Evolutionary conservation across 2,329 filamentous ascomycete genomes (phyloP).

Genomic region (Balansia obtecta): DNA sequence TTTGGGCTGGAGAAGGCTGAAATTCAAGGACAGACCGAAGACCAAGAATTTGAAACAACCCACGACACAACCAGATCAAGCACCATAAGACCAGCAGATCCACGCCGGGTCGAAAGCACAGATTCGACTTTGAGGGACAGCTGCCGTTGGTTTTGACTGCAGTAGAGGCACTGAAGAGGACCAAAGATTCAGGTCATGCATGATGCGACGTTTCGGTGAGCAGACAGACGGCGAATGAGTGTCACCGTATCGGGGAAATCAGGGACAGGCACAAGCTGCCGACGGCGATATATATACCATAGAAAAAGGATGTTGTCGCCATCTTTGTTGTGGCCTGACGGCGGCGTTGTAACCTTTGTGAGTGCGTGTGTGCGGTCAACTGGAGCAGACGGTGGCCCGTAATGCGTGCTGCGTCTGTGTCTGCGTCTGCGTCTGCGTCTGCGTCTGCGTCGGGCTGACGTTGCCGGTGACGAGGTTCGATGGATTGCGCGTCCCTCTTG

Average conservation of each 20-base stretch:
- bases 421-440: not conserved
- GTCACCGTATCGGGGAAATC: not conserved
- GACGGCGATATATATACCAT: not conserved
- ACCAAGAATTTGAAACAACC: not conserved
- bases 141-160: not conserved
- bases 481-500: slow-evolving; percentile 22
- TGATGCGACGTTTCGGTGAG: not conserved
- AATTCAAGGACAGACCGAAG: not conserved
- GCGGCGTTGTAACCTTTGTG: not conserved
- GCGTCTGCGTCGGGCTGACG: slow-evolving; percentile 13
- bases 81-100: not conserved
- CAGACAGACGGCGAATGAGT: not conserved
- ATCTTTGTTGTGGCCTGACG: not conserved
- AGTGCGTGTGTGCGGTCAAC: not conserved
- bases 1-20: not conserved
- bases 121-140: not conserved
- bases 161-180: not conserved
- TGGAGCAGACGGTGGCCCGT: not conserved
- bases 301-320: slow-evolving; percentile 1
- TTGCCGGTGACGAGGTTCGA: slow-evolving; percentile 11
- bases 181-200: not conserved
- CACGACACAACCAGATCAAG: not conserved
- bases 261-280: not conserved
- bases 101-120: not conserved
- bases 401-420: not conserved